Conservation (phyloP, 495 filamentous ascomycete genomes). For the Corynascus novoguineensis region DNA sequence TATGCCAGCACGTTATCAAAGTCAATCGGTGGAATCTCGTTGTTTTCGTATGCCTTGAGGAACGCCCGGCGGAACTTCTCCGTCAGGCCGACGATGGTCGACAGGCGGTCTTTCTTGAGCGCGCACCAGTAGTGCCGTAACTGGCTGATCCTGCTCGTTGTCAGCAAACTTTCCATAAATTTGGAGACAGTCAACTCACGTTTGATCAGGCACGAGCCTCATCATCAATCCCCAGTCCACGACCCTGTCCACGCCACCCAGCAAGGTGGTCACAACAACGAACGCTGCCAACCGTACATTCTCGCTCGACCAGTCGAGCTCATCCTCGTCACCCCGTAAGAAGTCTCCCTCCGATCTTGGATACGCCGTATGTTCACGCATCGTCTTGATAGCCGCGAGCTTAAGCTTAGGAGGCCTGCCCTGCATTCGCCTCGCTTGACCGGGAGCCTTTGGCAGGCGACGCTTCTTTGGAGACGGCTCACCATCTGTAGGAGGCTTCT, state of each 20-base stretch:
- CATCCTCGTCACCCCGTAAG: slow-evolving; percentile 29
- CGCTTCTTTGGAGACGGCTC: slow-evolving; percentile 13
- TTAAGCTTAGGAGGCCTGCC: slow-evolving; percentile 27
- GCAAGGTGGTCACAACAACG: slow-evolving; percentile 63
- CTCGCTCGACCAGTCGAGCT: slow-evolving; percentile 37
- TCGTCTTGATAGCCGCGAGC: slow-evolving; percentile 34
- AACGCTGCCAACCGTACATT: slow-evolving; percentile 60
- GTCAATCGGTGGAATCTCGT: slow-evolving; percentile 63
- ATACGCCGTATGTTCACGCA: slow-evolving; percentile 35
- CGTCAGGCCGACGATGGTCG: slow-evolving; percentile 62
- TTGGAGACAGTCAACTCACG: slow-evolving; percentile 10
- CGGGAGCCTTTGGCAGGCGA: slow-evolving; percentile 7
- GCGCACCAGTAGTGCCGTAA: slow-evolving; percentile 58
- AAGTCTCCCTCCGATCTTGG: slow-evolving; percentile 35
- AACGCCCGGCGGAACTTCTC: slow-evolving; percentile 73
- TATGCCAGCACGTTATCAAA: slow-evolving; percentile 65
- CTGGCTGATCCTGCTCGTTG: slow-evolving; percentile 34
- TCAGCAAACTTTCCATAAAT: neutral
- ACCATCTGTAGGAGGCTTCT: neutral
- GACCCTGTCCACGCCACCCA: slow-evolving; percentile 62
- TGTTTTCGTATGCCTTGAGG: slow-evolving; percentile 66
- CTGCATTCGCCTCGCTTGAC: slow-evolving; percentile 12
- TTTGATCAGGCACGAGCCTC: slow-evolving; percentile 57
- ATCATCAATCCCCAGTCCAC: slow-evolving; percentile 72
- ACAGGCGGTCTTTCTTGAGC: slow-evolving; percentile 52